Evolutionary conservation across 2,329 filamentous ascomycete genomes (phyloP).

Genomic region (Aspergillus awamori): DNA sequence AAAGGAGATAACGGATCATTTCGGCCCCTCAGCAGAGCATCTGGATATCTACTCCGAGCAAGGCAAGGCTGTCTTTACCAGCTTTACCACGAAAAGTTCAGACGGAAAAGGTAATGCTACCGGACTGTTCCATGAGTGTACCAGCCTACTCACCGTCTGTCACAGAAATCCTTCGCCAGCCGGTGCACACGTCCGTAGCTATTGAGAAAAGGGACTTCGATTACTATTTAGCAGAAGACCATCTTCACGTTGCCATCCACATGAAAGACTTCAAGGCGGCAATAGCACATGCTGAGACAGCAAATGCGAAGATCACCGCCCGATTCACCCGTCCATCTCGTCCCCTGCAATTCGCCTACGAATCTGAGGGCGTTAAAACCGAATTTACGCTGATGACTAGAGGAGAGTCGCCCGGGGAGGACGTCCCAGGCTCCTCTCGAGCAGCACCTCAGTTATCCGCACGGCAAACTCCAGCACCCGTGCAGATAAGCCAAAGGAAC

Average conservation of each 20-base stretch:
- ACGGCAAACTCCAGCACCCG: conserved; percentile 39
- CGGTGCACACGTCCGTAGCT: conserved; percentile 65
- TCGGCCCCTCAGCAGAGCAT: conserved; percentile 65
- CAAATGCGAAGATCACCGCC: conserved; percentile 58
- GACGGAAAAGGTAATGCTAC: conserved; percentile 57
- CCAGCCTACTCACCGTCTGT: conserved; percentile 16
- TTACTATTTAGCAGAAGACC: conserved; percentile 60
- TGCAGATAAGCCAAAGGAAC: conserved; percentile 24
- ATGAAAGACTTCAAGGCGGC: conserved; percentile 69
- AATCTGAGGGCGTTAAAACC: conserved; percentile 57
- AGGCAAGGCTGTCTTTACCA: conserved; percentile 63
- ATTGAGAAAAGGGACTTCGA: conserved; percentile 66
- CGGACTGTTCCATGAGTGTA: neutral
- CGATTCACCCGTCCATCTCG: conserved; percentile 62
- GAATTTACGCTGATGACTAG: conserved; percentile 69
- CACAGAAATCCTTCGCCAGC: conserved; percentile 65
- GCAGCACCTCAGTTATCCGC: conserved; percentile 45
- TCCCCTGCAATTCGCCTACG: conserved; percentile 64
- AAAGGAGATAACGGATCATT: conserved; percentile 65
- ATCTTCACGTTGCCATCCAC: conserved; percentile 64
- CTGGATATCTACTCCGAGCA: conserved; percentile 63
- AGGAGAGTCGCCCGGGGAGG: conserved; percentile 52
- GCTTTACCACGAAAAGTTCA: conserved; percentile 66
- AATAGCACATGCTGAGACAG: conserved; percentile 63
- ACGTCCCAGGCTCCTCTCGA: conserved; percentile 44